Conservation (phyloP, 2,329 filamentous ascomycete genomes). For the Colletotrichum sidae region DNA sequence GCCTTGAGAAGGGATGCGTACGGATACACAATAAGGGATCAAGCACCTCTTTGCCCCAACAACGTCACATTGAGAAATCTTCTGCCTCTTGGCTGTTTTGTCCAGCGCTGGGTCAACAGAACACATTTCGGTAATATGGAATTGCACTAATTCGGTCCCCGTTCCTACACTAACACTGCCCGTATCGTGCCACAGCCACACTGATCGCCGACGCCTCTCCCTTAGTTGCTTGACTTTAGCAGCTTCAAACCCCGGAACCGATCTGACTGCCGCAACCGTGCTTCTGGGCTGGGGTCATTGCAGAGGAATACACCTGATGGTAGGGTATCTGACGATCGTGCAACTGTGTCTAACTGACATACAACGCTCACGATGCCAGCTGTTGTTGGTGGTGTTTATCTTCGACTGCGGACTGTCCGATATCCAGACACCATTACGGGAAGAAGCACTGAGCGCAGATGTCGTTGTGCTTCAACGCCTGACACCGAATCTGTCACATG, state of each 20-base stretch:
- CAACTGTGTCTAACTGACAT: background rate
- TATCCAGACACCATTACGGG: constrained; percentile 19
- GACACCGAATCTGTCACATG: constrained; percentile 15
- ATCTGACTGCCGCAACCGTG: constrained; percentile 12
- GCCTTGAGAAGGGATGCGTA: background rate
- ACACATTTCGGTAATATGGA: constrained; percentile 25
- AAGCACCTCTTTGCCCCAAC: background rate
- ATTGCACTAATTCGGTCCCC: constrained; percentile 1
- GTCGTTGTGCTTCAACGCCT: constrained; percentile 23
- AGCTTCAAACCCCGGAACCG: constrained; percentile 4
- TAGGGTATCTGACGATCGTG: background rate
- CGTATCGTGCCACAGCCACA: constrained; percentile 12
- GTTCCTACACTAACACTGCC: background rate
- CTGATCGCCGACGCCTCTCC: constrained; percentile 13
- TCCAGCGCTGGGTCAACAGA: background rate
- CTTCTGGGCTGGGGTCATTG: background rate
- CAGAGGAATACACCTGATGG: background rate
- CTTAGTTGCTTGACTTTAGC: background rate
- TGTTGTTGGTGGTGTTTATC: background rate
- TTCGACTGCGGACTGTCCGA: constrained; percentile 18
- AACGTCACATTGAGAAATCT: constrained; percentile 5
- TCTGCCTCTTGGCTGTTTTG: constrained; percentile 6
- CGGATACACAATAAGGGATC: background rate
- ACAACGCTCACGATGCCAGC: background rate
- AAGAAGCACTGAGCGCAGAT: constrained; percentile 17